Conservation (phyloP, 2,329 filamentous ascomycete species). For the Ophiostoma tasmaniense region DNA sequence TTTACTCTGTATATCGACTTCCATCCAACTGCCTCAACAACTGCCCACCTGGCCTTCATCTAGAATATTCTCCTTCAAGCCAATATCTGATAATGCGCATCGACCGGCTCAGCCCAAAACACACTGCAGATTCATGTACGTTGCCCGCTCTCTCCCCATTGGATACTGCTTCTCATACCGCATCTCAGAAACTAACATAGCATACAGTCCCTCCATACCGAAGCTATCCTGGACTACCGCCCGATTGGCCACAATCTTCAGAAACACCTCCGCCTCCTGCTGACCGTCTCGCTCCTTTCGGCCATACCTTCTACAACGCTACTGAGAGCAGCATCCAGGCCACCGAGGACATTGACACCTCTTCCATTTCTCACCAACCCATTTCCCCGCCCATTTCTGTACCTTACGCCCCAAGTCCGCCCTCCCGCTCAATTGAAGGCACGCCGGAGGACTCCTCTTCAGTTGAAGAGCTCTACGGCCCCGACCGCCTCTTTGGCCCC, state of each 20-base stretch:
- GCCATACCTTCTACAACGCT: slow-evolving; percentile 15
- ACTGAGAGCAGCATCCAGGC: neutral
- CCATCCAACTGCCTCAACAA: neutral
- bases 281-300: slow-evolving; percentile 18
- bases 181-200: neutral
- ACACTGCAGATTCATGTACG: neutral
- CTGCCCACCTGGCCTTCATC: neutral
- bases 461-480: slow-evolving; percentile 38
- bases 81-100: neutral
- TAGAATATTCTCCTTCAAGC: neutral
- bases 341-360: slow-evolving; percentile 21
- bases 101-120: neutral
- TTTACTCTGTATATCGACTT: neutral
- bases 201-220: neutral
- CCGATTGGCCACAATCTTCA: slow-evolving; percentile 10
- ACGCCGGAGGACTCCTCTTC: slow-evolving; percentile 24
- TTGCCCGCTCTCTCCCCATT: neutral
- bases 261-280: slow-evolving; percentile 17
- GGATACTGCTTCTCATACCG: neutral
- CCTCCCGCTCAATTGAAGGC: slow-evolving; percentile 21
- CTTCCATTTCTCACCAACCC: neutral
- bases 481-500: slow-evolving; percentile 33
- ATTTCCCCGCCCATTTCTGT: slow-evolving; percentile 13
- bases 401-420: slow-evolving; percentile 34
- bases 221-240: neutral